Conservation (phyloP, 306 rosid genomes). For the Cyclanthera cordifolia region DNA sequence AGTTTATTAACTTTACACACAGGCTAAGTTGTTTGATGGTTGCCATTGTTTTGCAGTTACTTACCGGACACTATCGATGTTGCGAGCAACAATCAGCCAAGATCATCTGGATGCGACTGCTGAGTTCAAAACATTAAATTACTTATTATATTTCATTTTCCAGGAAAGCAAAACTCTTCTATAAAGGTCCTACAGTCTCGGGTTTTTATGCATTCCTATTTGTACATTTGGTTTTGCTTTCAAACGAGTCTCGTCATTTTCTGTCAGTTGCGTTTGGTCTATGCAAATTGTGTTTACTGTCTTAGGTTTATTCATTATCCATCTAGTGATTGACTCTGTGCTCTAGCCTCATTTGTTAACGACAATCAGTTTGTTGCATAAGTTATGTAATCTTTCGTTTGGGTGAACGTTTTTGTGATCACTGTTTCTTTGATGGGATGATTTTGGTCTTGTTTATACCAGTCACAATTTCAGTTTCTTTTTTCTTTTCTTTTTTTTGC, state of each 20-base stretch:
- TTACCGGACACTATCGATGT: constrained; percentile 96
- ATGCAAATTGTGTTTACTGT: constrained; percentile 18
- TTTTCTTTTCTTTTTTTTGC: too few species aligned
- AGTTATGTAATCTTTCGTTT: not conserved
- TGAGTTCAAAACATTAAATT: constrained; percentile 28
- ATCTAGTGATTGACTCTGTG: constrained; percentile 1
- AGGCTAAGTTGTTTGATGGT: not conserved
- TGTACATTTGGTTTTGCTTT: constrained; percentile 11
- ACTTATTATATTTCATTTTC: constrained; percentile 20
- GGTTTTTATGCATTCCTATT: constrained; percentile 7
- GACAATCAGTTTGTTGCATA: constrained; percentile 9
- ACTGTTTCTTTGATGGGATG: constrained; percentile 1
- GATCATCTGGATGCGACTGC: constrained; percentile 90
- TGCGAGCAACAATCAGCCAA: constrained; percentile 60
- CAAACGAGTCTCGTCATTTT: not conserved
- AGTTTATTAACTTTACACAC: not conserved
- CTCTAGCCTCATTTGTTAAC: constrained; percentile 3
- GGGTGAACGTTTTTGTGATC: not conserved
- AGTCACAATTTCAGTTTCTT: too few species aligned
- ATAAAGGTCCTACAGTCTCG: constrained; percentile 5
- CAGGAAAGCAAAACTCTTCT: constrained; percentile 27
- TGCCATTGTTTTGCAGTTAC: constrained; percentile 47
- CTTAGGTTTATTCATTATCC: constrained; percentile 6
- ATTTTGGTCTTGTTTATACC: not conserved
- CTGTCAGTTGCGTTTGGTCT: constrained; percentile 9